Base-by-base conservation (phyloP, 257 asterid genomes). In the Primulina tabacum region DNA sequence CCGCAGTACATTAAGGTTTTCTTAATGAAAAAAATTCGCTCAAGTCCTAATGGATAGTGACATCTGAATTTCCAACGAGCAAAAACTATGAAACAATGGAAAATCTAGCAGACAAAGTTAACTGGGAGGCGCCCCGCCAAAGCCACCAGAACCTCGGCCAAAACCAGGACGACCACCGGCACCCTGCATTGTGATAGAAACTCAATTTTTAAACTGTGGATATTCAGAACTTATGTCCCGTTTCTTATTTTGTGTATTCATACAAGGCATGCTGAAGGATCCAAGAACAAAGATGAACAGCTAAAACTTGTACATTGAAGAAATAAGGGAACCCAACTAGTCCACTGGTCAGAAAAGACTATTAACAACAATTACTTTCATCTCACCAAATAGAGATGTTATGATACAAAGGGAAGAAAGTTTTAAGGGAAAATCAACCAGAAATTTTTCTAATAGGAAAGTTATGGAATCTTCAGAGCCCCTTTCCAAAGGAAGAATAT, bases 61-160 rank as follows among this genome's bases (percentile, higher is more conserved):
- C 69, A 80, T 21, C 16, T 6, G 67, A 55, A 64, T 33, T 67
- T 66, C 81, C 65, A 77, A 53, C 65, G 29, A 34, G 65, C 62
- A 77, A 65, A 29, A 77, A 56, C 79, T 64, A 81, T 11, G 47
- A 37, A 62, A 24, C 70, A 67, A 70, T 50, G 0, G 20, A 58
- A 5, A 37, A 74, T 16, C 35, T 60, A 6, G 21, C 29, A 6
- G 28, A 29, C 24, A 53, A 53, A 69, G 14, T 75, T 81, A 84
- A 68, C 87, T 84, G 56, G 89, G 65, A 56, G 89, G 87, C 52
- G 89, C 82, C 58, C 82, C 83, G 38, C 80, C 82, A 77, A 73
- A 87, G 34, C 87, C 81, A 4, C 90, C 94, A 28, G 94, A 55
- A 12, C 94, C 94, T 64, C 94, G 80, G 53, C 94, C 94, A 64